Base-by-base conservation (phyloP, 352 stramenopile genomes). In the Phytophthora foliorum region DNA sequence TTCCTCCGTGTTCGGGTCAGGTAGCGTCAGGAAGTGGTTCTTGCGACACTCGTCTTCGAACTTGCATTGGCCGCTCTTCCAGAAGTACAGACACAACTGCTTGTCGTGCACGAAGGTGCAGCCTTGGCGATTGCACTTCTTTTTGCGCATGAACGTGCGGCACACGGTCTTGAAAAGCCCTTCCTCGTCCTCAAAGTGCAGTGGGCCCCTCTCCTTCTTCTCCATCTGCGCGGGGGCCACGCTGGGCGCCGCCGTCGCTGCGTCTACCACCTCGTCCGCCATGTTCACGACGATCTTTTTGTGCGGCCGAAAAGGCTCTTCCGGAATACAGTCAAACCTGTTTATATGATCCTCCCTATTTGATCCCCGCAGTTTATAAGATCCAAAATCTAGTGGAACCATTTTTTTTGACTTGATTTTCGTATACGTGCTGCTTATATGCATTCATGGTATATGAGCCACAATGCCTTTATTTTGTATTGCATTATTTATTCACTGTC, bases 111-210 rank as follows among this genome's bases (percentile, higher is more conserved):
- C 75, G 48, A 66, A 68, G 41, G 61, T 72, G 70, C 85, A 91
- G 62, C 61, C 49, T 10, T 41, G 27, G 13, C 71, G 66, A 17
- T 54, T 66, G 57, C 70, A 83, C 39, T 71, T 82, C 21, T 73
- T 77, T 11, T 57, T 71, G 25, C 46, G 68, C 78, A 92, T 85
- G 62, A 80, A 91, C n/a, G 32, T 52, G 22, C 80, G 78, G 51
- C 84, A 91, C 24, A 91, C 74, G n/a, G 52, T 81, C 78, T 87
- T 86, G 69, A 92, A 90, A 29, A 76, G 68, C 6, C 74, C 76
- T 9, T 78, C 81, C 24, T 77, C 69, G 59, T 92, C 80, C 46
- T 83, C 77, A 52, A 82, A 88, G 62, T 88, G 73, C 31, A 51
- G 59, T 0, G 73, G 62, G 1, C 51, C 52, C 34, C 67, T 69